Conservation (phyloP, 768 basidiomycete genomes). For the Leccinum barrowsii region DNA sequence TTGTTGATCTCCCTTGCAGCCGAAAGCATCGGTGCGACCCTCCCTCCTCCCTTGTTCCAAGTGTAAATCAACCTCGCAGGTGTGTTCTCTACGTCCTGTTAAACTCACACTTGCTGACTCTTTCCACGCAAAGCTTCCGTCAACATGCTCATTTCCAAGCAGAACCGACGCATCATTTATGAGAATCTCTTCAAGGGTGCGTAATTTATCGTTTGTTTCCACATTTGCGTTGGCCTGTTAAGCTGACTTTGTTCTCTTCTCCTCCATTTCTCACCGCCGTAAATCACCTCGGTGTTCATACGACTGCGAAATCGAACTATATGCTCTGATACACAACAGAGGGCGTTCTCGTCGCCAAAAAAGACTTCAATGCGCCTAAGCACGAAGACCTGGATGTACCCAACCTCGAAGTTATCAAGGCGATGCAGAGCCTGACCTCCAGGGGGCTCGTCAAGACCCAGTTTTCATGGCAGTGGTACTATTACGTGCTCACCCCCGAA, state of each 20-base stretch:
- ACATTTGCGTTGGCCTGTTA: neutral
- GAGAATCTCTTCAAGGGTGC: conserved; percentile 99
- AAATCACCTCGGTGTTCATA: neutral
- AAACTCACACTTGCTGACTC: conserved; percentile 15
- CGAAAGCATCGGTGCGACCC: conserved; percentile 32
- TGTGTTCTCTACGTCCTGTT: neutral
- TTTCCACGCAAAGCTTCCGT: conserved; percentile 27
- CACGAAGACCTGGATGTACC: conserved; percentile 85
- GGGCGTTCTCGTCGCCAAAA: conserved; percentile 98
- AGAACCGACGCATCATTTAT: conserved; percentile 94
- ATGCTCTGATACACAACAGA: conserved; percentile 44
- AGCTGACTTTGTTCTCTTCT: neutral
- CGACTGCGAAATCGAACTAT: neutral
- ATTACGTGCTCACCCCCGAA: conserved; percentile 95
- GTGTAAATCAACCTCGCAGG: neutral
- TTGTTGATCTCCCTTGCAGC: conserved; percentile 25
- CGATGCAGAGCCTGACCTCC: conserved; percentile 64
- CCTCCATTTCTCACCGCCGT: no score
- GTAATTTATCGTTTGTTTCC: conserved; percentile 17
- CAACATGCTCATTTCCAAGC: conserved; percentile 96
- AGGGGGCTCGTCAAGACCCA: conserved; percentile 95
- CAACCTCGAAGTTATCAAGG: conserved; percentile 70
- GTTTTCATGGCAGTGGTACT: conserved; percentile 99
- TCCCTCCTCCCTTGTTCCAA: neutral
- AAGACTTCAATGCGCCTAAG: conserved; percentile 96